phyloP scores from a whole-genome alignment of 257 asterid species.

The Solanum pimpinellifolium region DNA sequence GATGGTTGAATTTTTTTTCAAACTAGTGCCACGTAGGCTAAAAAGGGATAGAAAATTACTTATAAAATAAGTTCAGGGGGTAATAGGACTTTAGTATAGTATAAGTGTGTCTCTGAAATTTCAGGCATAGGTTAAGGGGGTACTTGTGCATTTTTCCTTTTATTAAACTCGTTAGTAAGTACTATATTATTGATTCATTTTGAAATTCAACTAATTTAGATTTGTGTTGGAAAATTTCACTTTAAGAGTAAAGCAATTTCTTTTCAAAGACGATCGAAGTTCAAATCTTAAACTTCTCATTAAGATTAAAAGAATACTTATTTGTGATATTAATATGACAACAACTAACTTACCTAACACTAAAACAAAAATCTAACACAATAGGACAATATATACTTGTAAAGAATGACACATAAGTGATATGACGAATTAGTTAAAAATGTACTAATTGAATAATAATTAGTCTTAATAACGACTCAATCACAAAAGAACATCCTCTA shows the following conservation, averaged over 20 bases:
- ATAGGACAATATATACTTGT: not conserved
- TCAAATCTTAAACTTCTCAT: not conserved
- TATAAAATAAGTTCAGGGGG: no score
- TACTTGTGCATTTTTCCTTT: no score
- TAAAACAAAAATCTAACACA: not conserved
- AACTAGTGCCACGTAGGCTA: no score
- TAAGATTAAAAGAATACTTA: no score
- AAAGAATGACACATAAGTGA: not conserved
- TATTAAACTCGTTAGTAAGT: accelerated
- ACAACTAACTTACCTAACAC: not conserved
- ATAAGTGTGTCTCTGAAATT: no score
- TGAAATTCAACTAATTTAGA: no score
- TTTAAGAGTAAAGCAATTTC: accelerated
- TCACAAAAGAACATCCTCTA: not conserved
- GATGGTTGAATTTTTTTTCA: no score
- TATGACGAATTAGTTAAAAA: not conserved
- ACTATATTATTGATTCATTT: not conserved
- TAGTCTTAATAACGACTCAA: not conserved
- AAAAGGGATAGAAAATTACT: no score
- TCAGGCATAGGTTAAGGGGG: no score
- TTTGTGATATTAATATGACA: no score
- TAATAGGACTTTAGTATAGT: no score
- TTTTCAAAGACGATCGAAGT: accelerated
- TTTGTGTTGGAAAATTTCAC: not conserved
- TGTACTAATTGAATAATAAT: not conserved